A percentile compares a stretch with the other conserved stretches of the same genome.
These are phyloP conservation scores for Ceratocystis eucalypticola DNA, from an alignment of 2,329 filamentous ascomycete species.

Conservation along the genomic window DNA sequence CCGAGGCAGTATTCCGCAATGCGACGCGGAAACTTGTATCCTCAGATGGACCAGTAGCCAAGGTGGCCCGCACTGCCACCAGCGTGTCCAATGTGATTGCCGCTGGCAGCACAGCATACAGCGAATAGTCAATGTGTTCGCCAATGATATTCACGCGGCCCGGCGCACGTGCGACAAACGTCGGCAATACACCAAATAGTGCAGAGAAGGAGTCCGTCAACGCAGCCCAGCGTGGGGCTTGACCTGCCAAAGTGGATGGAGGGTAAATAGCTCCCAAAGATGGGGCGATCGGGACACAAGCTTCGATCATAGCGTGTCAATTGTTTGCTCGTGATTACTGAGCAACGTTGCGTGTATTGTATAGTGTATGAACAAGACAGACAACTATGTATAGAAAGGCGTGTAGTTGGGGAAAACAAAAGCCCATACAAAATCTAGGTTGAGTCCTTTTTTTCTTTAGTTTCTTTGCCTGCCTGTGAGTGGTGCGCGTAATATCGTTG, in stretches of 20 bases:
- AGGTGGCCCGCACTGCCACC: conserved; percentile 56
- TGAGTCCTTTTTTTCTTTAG: not conserved
- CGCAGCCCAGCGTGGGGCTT: conserved; percentile 61
- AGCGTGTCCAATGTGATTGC: conserved; percentile 85
- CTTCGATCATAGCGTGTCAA: not conserved
- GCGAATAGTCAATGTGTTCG: conserved; percentile 97
- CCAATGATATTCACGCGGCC: conserved; percentile 97
- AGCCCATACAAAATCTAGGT: too few relatives aligned
- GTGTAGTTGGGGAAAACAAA: not conserved
- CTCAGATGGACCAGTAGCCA: conserved; percentile 33
- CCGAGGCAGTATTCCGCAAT: conserved; percentile 69
- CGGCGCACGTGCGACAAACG: conserved; percentile 79
- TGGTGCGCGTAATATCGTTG: conserved; percentile 3
- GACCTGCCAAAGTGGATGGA: conserved; percentile 50
- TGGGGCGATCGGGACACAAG: conserved; percentile 55
- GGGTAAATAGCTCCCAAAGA: conserved; percentile 76
- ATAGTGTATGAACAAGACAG: not conserved
- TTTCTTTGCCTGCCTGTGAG: not conserved
- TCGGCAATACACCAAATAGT: conserved; percentile 54
- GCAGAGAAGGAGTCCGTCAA: conserved; percentile 59
- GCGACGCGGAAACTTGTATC: conserved; percentile 40
- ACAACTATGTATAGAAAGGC: not conserved
- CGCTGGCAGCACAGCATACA: conserved; percentile 93
- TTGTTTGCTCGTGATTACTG: not conserved
- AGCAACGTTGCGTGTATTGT: not conserved